These are phyloP conservation scores for Cyanidiococcus yangmingshanensis DNA, from an alignment of 23 red algal species.

Conservation along the genomic window DNA sequence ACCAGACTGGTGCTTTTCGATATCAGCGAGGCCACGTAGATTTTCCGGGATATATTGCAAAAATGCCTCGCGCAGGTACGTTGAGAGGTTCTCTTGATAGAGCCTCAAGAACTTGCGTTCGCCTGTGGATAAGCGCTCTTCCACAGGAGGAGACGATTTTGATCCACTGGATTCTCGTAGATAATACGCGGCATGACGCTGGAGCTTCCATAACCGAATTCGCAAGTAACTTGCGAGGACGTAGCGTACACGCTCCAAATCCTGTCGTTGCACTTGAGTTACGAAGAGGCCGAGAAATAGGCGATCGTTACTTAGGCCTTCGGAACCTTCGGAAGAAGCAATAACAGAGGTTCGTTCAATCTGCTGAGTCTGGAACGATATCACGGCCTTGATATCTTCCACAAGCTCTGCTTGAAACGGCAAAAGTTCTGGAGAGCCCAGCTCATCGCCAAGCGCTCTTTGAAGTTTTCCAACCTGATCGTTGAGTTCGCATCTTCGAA, in stretches of 20 bases:
- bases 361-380: neutral
- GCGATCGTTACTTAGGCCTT: neutral
- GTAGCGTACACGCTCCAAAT: neutral
- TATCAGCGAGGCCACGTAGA: neutral
- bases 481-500: constrained; percentile 2
- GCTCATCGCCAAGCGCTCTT: neutral
- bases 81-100: neutral
- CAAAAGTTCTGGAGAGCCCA: neutral
- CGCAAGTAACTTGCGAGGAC: neutral
- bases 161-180: neutral
- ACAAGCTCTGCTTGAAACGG: neutral
- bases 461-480: constrained; percentile 4
- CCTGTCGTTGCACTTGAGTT: neutral
- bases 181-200: constrained; percentile 1
- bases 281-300: neutral
- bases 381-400: neutral
- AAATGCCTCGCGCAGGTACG: neutral
- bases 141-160: neutral
- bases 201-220: constrained; percentile 7
- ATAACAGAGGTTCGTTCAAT: neutral
- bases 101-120: neutral
- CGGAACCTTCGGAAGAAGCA: neutral
- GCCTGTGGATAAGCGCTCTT: neutral
- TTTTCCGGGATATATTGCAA: neutral
- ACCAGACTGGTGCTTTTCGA: constrained; percentile 5